Conservation (phyloP, 169 alveolate species). For the Cyclospora cayetanensis region DNA sequence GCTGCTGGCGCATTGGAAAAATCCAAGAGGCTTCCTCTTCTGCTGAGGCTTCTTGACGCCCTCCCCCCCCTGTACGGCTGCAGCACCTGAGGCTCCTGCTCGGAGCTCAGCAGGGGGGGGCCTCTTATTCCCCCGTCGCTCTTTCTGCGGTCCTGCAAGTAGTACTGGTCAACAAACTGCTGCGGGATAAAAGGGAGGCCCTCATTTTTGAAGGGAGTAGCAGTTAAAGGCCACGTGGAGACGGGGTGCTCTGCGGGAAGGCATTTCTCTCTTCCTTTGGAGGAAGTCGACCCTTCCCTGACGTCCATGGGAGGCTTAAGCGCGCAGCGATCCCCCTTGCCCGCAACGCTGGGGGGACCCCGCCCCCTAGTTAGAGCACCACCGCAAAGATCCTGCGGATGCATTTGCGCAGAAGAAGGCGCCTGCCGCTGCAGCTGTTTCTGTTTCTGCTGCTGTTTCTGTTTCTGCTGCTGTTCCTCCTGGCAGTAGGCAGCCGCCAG, state of each 20-base stretch:
- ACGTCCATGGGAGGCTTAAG: neutral
- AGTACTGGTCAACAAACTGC: neutral
- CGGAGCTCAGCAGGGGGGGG: neutral
- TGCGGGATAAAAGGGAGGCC: neutral
- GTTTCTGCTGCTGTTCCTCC: neutral
- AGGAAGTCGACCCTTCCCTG: neutral
- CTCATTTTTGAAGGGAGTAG: too few species aligned
- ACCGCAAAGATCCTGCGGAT: too few species aligned
- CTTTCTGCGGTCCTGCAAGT: neutral
- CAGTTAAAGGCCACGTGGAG: too few species aligned
- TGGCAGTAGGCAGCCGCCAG: neutral
- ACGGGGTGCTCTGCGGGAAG: neutral
- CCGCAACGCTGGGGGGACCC: too few species aligned
- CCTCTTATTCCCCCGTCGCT: neutral
- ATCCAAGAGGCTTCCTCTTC: neutral
- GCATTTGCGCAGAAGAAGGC: too few species aligned
- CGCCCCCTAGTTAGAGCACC: too few species aligned
- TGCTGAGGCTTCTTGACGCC: neutral
- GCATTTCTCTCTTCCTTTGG: neutral
- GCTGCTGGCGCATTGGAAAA: conserved; percentile 36
- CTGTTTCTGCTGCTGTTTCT: neutral
- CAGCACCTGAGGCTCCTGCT: conserved; percentile 19
- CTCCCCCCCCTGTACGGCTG: neutral
- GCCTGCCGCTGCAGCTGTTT: neutral
- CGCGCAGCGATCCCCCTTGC: too few species aligned